These are phyloP conservation scores for Pseudogymnoascus sp. DNA, from an alignment of 2,329 filamentous ascomycete species.

Conservation along the genomic window DNA sequence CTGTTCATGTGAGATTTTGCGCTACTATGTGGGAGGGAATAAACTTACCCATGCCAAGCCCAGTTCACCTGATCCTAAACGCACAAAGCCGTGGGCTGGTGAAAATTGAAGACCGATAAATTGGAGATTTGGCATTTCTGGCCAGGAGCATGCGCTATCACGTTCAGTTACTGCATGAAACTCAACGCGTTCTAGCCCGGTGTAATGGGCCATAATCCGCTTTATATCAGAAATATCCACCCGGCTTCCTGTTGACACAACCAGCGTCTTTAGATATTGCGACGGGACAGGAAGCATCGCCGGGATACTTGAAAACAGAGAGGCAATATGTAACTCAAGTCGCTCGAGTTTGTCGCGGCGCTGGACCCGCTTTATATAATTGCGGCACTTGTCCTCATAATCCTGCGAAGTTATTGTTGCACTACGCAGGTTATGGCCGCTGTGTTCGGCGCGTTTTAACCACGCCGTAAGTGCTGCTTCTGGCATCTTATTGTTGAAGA, in stretches of 20 bases:
- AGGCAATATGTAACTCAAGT: not conserved
- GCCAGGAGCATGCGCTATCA: not conserved
- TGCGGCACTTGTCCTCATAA: not conserved
- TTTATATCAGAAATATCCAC: not conserved
- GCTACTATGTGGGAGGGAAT: not conserved
- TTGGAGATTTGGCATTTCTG: slow-evolving; percentile 1
- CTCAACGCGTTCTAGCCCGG: not conserved
- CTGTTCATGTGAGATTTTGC: not conserved
- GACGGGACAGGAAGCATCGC: not conserved
- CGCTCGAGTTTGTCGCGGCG: not conserved
- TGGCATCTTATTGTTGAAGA: not conserved
- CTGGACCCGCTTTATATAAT: not conserved
- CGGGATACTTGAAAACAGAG: not conserved
- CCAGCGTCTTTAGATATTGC: not conserved
- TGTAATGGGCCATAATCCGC: not conserved
- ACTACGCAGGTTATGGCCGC: not conserved
- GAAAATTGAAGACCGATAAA: not conserved
- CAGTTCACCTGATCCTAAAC: not conserved
- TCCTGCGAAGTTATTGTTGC: not conserved
- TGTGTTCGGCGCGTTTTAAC: not conserved
- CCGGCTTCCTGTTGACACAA: not conserved
- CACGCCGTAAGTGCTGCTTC: not conserved
- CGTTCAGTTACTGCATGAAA: not conserved
- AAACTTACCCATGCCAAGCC: not conserved
- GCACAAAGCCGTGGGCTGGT: not conserved